Conservation (phyloP, 2,329 filamentous ascomycete genomes). For the Diaporthe sp. region DNA sequence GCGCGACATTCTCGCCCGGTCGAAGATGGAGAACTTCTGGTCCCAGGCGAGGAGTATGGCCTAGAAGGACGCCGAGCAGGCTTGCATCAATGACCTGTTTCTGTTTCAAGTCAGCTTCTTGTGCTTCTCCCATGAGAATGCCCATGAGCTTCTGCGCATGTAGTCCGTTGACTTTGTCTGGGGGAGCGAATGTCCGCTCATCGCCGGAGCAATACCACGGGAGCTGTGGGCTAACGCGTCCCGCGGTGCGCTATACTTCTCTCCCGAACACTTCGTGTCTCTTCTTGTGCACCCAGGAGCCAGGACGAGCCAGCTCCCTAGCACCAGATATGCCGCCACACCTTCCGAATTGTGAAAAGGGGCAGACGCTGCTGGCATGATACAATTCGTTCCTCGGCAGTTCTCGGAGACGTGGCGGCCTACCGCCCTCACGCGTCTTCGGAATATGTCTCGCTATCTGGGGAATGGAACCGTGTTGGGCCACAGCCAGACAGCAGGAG, state of each 20-base stretch:
- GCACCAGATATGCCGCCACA: neutral
- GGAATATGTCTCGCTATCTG: neutral
- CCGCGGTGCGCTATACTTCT: neutral
- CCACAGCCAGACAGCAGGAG: neutral
- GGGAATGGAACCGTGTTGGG: neutral
- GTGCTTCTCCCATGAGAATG: no score
- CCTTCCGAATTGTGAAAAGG: neutral
- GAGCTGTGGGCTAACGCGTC: neutral
- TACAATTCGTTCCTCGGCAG: neutral
- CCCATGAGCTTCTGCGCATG: neutral
- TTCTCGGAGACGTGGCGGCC: neutral
- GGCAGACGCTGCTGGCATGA: neutral
- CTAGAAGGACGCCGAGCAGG: neutral
- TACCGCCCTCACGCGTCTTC: no score
- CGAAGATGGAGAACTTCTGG: slow-evolving; percentile 98
- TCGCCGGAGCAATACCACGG: neutral
- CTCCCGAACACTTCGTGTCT: neutral
- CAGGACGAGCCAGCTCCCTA: neutral
- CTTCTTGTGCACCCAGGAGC: neutral
- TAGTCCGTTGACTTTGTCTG: neutral
- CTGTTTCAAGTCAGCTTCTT: neutral
- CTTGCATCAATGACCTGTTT: neutral
- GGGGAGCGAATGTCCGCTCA: neutral
- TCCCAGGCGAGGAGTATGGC: slow-evolving; percentile 79
- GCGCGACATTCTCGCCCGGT: slow-evolving; percentile 81